phyloP scores from a whole-genome alignment of 257 asterid genomes.

The Cynanchum wilfordii region DNA sequence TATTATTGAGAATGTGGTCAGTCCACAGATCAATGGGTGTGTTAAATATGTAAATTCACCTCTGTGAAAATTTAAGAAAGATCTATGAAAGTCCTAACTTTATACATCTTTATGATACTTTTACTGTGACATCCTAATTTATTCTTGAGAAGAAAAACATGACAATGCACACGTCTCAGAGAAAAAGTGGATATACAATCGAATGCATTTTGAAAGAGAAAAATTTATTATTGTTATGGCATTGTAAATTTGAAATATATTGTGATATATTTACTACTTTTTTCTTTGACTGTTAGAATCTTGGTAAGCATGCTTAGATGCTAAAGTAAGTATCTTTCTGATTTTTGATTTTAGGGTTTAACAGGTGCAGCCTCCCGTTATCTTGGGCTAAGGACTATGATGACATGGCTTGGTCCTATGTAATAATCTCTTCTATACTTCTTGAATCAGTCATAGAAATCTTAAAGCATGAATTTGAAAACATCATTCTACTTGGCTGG shows the following conservation, averaged over 20 bases:
- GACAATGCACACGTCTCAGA: neutral
- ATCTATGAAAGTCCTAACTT: neutral
- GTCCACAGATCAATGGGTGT: too few species aligned
- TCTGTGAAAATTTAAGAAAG: too few species aligned
- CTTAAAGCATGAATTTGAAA: neutral
- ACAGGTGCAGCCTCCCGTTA: slow-evolving; percentile 76
- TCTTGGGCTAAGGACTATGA: slow-evolving; percentile 67
- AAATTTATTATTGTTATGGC: neutral
- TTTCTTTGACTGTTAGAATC: neutral
- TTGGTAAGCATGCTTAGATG: neutral
- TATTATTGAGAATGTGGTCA: too few species aligned
- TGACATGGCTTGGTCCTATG: slow-evolving; percentile 84
- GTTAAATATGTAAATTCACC: too few species aligned
- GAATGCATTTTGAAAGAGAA: neutral
- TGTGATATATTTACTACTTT: neutral
- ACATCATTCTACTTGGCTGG: neutral
- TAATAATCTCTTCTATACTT: slow-evolving; percentile 36
- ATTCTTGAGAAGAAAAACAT: neutral
- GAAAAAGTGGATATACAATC: neutral
- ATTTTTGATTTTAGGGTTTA: slow-evolving; percentile 60
- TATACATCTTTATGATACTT: neutral
- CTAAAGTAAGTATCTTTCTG: slow-evolving; percentile 15
- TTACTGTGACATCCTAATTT: neutral
- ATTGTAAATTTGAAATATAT: neutral
- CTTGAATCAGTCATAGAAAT: slow-evolving; percentile 5